Percentiles rank a stretch among this genome's conserved stretches.
phyloP scores from a whole-genome alignment of 371 early-diverging fungal genomes.

The Phascolomyces articulosus region DNA sequence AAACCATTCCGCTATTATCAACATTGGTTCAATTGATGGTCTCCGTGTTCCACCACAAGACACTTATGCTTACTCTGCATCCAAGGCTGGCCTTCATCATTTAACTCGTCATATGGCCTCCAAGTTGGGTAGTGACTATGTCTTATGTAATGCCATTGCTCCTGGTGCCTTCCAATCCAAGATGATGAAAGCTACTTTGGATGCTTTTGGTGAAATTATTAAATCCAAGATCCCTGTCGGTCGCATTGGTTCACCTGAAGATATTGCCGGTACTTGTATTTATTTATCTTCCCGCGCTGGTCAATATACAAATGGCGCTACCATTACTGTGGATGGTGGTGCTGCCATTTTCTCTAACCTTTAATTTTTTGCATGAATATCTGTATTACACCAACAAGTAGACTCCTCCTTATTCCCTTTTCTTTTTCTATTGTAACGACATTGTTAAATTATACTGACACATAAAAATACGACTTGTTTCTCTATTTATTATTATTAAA shows the following conservation, averaged over 20 bases:
- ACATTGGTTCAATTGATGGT: constrained; percentile 75
- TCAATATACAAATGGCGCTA: constrained; percentile 80
- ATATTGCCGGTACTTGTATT: constrained; percentile 83
- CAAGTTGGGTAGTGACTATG: constrained; percentile 57
- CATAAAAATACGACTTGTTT: too few relatives aligned
- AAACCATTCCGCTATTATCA: constrained; percentile 52
- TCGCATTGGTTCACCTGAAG: constrained; percentile 79
- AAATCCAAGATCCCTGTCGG: constrained; percentile 61
- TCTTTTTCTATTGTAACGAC: too few relatives aligned
- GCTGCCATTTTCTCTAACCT: constrained; percentile 26
- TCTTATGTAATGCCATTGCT: constrained; percentile 86
- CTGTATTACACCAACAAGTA: too few relatives aligned
- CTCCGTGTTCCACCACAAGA: constrained; percentile 38
- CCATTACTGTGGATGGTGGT: constrained; percentile 87
- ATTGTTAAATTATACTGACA: too few relatives aligned
- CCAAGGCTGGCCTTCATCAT: constrained; percentile 80
- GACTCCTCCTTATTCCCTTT: too few relatives aligned
- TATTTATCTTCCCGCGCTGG: constrained; percentile 80
- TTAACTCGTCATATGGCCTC: constrained; percentile 69
- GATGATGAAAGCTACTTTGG: constrained; percentile 82
- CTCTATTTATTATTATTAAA: too few relatives aligned
- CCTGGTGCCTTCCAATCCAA: constrained; percentile 86
- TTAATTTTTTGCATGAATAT: constrained; percentile 5
- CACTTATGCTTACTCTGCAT: constrained; percentile 66
- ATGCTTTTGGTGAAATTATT: constrained; percentile 56